Evolutionary conservation across 208 protist genomes (phyloP).

Genomic region (Trypanosoma platydactyli): DNA sequence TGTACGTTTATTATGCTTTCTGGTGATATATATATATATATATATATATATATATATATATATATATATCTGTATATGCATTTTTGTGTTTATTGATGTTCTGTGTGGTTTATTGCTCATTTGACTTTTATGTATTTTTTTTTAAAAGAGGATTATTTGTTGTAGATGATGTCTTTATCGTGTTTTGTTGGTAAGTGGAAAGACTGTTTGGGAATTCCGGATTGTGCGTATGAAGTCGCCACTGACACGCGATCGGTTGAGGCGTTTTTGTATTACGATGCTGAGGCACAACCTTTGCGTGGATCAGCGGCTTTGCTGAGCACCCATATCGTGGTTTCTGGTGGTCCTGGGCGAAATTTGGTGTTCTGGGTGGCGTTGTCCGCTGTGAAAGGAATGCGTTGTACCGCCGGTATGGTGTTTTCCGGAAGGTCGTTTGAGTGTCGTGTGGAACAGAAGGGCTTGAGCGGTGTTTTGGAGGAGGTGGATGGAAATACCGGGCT

Average conservation of each 20-base stretch:
- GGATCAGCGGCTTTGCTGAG: slow-evolving; percentile 6
- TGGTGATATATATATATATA: too few species aligned
- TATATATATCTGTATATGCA: background rate
- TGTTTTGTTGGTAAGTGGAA: slow-evolving; percentile 3
- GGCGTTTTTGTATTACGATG: slow-evolving; percentile 15
- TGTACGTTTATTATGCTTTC: slow-evolving; percentile 19
- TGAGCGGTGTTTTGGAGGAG: background rate
- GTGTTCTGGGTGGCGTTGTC: slow-evolving; percentile 6
- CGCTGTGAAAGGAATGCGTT: slow-evolving; percentile 13
- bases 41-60: too few species aligned
- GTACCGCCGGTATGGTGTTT: slow-evolving; percentile 1
- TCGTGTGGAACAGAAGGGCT: background rate
- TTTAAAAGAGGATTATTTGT: background rate
- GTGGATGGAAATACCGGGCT: background rate
- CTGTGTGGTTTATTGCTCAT: background rate
- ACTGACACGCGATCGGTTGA: slow-evolving; percentile 10
- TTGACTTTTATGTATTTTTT: slow-evolving; percentile 13
- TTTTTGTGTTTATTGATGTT: slow-evolving; percentile 9
- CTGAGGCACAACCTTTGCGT: slow-evolving; percentile 3
- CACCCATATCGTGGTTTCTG: slow-evolving; percentile 14
- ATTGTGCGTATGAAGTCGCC: slow-evolving; percentile 15
- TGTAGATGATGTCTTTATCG: background rate
- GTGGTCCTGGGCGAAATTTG: background rate
- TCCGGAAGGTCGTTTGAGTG: slow-evolving; percentile 13
- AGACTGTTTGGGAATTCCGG: background rate